Conservation (phyloP, 371 early-diverging fungal species). For the Mortierella sp. region DNA sequence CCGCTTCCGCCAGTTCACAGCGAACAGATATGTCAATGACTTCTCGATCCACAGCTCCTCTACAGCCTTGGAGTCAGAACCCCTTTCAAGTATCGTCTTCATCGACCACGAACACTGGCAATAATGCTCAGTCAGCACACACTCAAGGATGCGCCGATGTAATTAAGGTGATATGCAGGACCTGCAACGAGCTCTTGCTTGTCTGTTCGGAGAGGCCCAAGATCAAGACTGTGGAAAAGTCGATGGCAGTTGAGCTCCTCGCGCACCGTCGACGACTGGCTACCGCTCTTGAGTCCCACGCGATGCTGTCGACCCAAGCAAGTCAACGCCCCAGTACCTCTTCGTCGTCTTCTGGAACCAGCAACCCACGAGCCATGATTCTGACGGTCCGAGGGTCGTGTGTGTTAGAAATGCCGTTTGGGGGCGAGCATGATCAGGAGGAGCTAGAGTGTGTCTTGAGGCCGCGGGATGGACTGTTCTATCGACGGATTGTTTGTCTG, state of each 20-base stretch:
- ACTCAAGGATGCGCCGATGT: not conserved
- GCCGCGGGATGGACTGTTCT: slow-evolving; percentile 32
- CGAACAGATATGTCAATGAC: not conserved
- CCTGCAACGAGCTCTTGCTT: slow-evolving; percentile 22
- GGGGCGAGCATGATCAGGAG: not conserved
- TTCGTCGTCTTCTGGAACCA: not conserved
- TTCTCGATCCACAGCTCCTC: not conserved
- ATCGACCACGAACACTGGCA: not conserved
- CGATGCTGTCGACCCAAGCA: not conserved
- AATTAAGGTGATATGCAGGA: slow-evolving; percentile 14
- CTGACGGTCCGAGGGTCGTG: slow-evolving; percentile 6
- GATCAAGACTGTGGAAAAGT: slow-evolving; percentile 29
- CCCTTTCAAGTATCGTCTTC: not conserved
- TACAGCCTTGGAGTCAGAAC: not conserved
- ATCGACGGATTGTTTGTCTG: slow-evolving; percentile 29
- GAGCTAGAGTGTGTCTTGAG: slow-evolving; percentile 33
- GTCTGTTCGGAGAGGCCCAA: slow-evolving; percentile 24
- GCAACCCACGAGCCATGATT: slow-evolving; percentile 5
- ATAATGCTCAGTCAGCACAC: not conserved
- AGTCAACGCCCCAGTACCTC: not conserved
- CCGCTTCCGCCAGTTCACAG: not conserved
- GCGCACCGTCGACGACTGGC: slow-evolving; percentile 1
- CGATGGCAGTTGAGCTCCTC: slow-evolving; percentile 31
- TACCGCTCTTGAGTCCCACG: not conserved
- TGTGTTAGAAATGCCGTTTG: slow-evolving; percentile 18